phyloP scores from a whole-genome alignment of 371 early-diverging fungal genomes.

The Mucor sp. region DNA sequence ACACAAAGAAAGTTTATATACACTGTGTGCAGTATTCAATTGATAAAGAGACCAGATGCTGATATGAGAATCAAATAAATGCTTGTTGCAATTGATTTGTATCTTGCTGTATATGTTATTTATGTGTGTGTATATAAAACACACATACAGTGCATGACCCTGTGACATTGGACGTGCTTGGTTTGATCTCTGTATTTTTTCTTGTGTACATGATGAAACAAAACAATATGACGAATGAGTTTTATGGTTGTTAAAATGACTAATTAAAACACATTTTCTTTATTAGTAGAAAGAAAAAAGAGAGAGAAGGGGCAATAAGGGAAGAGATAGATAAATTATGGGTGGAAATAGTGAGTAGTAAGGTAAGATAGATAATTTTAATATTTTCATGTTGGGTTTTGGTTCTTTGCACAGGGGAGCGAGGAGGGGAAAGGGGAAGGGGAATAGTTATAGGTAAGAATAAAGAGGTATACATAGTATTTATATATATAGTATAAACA shows the following conservation, averaged over 20 bases:
- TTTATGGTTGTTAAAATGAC: constrained; percentile 2
- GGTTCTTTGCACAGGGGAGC: not conserved
- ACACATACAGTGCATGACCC: constrained; percentile 1
- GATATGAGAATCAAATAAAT: not conserved
- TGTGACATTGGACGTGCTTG: constrained; percentile 3
- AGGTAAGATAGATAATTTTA: not conserved
- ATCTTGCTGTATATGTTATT: not conserved
- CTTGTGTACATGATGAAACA: constrained; percentile 1
- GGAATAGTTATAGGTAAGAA: not conserved
- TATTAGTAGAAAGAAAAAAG: not conserved
- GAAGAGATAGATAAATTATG: not conserved
- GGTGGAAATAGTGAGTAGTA: not conserved
- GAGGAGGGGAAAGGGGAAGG: not conserved
- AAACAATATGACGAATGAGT: constrained; percentile 5
- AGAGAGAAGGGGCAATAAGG: not conserved
- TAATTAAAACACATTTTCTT: not conserved
- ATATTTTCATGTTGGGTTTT: not conserved
- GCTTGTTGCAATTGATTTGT: not conserved
- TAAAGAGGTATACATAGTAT: not conserved
- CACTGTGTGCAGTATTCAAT: not conserved
- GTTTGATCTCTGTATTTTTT: not conserved
- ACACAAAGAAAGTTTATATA: not conserved
- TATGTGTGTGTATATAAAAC: not conserved
- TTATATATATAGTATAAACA: constrained; percentile 3
- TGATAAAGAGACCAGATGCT: not conserved